Percentiles rank a stretch among this genome's conserved stretches.
Conservation (phyloP, 495 filamentous ascomycete genomes). For the Sabuloglossum arenarium region DNA sequence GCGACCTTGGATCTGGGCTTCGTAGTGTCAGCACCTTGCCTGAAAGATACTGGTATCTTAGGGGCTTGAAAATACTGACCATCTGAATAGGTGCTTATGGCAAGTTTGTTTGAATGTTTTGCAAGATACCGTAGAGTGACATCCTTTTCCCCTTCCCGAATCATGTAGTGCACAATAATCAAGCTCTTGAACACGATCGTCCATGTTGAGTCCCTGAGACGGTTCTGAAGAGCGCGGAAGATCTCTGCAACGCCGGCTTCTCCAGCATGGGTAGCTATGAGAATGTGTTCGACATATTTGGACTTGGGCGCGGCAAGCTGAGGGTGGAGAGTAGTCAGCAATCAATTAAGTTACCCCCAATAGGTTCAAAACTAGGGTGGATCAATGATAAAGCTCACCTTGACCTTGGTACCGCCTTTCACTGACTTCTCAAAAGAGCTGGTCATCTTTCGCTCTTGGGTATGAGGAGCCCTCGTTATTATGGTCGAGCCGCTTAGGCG, state of each 20-base stretch:
- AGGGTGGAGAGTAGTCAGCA: conserved; percentile 6
- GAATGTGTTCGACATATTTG: conserved; percentile 97
- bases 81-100: conserved; percentile 80
- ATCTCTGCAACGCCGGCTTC: conserved; percentile 93
- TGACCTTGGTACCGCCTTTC: conserved; percentile 22
- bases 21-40: background rate
- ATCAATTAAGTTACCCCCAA: background rate
- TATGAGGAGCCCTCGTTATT: background rate
- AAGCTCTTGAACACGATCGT: conserved; percentile 90
- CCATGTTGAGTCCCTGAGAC: conserved; percentile 91
- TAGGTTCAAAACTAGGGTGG: background rate
- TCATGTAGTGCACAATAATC: conserved; percentile 93
- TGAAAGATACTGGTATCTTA: background rate
- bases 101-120: conserved; percentile 62
- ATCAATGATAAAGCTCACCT: conserved; percentile 1
- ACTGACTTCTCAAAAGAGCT: conserved; percentile 26
- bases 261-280: conserved; percentile 84
- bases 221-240: conserved; percentile 71
- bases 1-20: conserved; percentile 85
- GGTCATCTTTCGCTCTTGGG: conserved; percentile 13
- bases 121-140: conserved; percentile 73
- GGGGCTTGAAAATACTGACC: conserved; percentile 30
- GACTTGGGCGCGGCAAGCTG: conserved; percentile 93
- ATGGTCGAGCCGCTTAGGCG: background rate
- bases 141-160: conserved; percentile 80